These are phyloP conservation scores for Solanum piurae DNA, from an alignment of 257 asterid genomes.

Conservation along the genomic window DNA sequence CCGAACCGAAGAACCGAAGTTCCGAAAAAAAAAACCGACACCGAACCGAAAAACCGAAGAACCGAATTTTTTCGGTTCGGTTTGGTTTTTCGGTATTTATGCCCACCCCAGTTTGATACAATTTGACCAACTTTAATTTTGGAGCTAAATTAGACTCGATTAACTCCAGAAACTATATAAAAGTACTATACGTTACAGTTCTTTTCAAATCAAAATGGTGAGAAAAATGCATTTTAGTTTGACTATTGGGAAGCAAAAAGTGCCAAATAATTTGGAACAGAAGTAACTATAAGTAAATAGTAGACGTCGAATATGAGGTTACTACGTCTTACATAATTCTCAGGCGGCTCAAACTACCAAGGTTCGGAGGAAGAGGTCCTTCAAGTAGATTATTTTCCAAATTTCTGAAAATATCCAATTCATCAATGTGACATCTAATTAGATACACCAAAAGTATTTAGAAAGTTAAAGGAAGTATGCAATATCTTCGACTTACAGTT, in stretches of 20 bases:
- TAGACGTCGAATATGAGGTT: background rate
- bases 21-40: too few species aligned
- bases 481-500: constrained; percentile 44
- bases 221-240: background rate
- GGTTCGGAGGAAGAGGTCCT: constrained; percentile 61
- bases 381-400: constrained; percentile 74
- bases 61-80: too few species aligned
- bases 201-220: background rate
- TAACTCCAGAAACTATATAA: background rate
- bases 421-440: constrained; percentile 5
- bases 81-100: too few species aligned
- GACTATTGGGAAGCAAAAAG: background rate
- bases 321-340: constrained; percentile 49
- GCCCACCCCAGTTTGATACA: background rate
- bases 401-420: constrained; percentile 22
- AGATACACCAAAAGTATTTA: constrained; percentile 1
- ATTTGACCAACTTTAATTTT: background rate
- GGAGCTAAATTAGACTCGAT: background rate
- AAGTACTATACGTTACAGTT: background rate
- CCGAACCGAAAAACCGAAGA: too few species aligned
- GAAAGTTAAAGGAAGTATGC: background rate
- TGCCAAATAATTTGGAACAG: background rate
- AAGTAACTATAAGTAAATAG: background rate
- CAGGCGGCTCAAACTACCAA: constrained; percentile 59
- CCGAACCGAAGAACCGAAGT: too few species aligned